phyloP scores from a whole-genome alignment of 768 basidiomycete species.

The Sistotremastrum suecicum region DNA sequence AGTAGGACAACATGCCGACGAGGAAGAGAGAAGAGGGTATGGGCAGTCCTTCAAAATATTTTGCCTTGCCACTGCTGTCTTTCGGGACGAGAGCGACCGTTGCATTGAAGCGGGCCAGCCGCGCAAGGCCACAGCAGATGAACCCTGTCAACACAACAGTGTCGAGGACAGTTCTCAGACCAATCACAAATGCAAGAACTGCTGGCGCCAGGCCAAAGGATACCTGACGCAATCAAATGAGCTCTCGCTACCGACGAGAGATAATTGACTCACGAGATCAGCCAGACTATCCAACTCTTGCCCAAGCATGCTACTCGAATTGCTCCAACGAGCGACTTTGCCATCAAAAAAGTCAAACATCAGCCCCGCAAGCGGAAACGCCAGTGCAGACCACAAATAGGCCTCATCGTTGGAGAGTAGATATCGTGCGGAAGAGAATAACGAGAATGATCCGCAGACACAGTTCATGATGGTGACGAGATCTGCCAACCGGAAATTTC shows the following conservation, averaged over 20 bases:
- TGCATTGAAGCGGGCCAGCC: constrained; percentile 96
- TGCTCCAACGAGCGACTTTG: constrained; percentile 95
- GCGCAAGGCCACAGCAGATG: constrained; percentile 91
- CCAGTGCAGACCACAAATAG: constrained; percentile 77
- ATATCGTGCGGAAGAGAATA: constrained; percentile 88
- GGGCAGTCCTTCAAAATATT: constrained; percentile 95
- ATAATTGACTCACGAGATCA: constrained; percentile 48
- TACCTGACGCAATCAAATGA: constrained; percentile 36
- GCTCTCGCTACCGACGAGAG: constrained; percentile 3
- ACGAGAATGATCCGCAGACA: constrained; percentile 90
- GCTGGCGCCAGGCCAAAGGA: constrained; percentile 97
- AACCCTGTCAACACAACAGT: constrained; percentile 76
- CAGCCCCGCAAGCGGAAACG: constrained; percentile 82
- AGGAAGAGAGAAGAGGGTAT: constrained; percentile 83
- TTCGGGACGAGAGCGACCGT: constrained; percentile 92
- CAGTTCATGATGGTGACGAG: constrained; percentile 99
- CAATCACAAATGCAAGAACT: constrained; percentile 81
- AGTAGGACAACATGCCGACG: constrained; percentile 66
- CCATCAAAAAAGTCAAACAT: constrained; percentile 98
- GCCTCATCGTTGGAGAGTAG: constrained; percentile 64
- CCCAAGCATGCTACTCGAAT: constrained; percentile 87
- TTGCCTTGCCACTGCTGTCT: constrained; percentile 71
- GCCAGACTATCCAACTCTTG: constrained; percentile 97
- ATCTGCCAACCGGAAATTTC: constrained; percentile 96
- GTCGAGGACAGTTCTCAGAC: constrained; percentile 85